Conservation (phyloP, 2,329 filamentous ascomycete species). For the Rutstroemia sydowiana region DNA sequence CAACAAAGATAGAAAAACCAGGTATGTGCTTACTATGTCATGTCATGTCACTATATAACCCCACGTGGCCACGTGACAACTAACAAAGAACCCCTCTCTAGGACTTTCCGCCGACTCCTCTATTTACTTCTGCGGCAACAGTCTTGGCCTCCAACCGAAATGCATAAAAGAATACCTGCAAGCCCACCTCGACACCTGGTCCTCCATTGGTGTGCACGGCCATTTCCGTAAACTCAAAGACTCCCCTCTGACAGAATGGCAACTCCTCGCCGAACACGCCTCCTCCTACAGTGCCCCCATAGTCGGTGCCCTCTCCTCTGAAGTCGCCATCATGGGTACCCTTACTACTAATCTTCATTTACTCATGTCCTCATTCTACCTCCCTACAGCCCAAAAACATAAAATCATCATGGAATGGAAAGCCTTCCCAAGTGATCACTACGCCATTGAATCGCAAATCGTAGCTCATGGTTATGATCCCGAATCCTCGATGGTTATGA, state of each 20-base stretch:
- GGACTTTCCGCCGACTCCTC: conserved; percentile 34
- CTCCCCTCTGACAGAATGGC: conserved; percentile 63
- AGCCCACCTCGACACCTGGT: conserved; percentile 76
- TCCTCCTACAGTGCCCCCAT: conserved; percentile 63
- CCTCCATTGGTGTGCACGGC: conserved; percentile 73
- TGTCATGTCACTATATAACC: conserved; percentile 19
- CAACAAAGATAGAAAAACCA: conserved; percentile 39
- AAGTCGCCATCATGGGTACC: conserved; percentile 85
- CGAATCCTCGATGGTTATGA: conserved; percentile 62
- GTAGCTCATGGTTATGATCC: conserved; percentile 38
- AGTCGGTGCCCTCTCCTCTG: conserved; percentile 63
- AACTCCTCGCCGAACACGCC: conserved; percentile 71
- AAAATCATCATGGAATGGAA: conserved; percentile 72
- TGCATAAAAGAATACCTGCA: conserved; percentile 58
- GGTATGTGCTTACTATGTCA: not conserved
- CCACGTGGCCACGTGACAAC: not conserved
- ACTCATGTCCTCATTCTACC: conserved; percentile 64
- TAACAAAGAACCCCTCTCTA: not conserved
- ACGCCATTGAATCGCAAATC: conserved; percentile 9
- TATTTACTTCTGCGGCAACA: conserved; percentile 87
- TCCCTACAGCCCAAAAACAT: conserved; percentile 49
- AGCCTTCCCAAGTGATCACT: conserved; percentile 82
- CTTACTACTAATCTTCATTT: conserved; percentile 66
- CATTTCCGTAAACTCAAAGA: conserved; percentile 67
- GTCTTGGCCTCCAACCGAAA: conserved; percentile 74